Evolutionary conservation across 495 filamentous ascomycete species (phyloP).

Genomic region (Penicillium simplicissimum): DNA sequence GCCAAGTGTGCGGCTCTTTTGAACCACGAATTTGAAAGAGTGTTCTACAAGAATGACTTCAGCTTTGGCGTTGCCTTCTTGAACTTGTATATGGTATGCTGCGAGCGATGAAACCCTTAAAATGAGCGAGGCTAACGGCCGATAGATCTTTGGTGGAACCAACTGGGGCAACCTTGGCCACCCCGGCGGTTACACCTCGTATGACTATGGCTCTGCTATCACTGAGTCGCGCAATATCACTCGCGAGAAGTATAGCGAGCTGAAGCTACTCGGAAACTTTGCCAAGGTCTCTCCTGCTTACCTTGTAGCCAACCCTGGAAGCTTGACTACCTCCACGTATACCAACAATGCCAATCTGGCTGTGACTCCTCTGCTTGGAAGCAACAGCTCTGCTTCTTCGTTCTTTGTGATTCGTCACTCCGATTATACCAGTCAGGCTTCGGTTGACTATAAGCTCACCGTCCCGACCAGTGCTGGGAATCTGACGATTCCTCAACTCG

Average conservation of each 20-base stretch:
- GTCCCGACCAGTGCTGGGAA: slow-evolving; percentile 62
- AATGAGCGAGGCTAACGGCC: slow-evolving; percentile 14
- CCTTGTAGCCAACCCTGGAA: slow-evolving; percentile 52
- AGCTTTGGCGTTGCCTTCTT: slow-evolving; percentile 61
- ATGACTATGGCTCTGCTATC: slow-evolving; percentile 71
- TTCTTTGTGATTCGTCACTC: slow-evolving; percentile 69
- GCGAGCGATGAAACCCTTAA: not conserved
- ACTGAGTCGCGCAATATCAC: slow-evolving; percentile 64
- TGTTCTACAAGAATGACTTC: slow-evolving; percentile 80
- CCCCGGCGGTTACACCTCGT: slow-evolving; percentile 71
- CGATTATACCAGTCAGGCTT: slow-evolving; percentile 55
- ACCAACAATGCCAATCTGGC: slow-evolving; percentile 52
- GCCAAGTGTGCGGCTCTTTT: slow-evolving; percentile 62
- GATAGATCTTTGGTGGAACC: slow-evolving; percentile 67
- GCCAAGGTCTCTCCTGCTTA: slow-evolving; percentile 67
- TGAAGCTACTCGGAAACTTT: slow-evolving; percentile 75
- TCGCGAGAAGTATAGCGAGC: slow-evolving; percentile 77
- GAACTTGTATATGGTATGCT: slow-evolving; percentile 67
- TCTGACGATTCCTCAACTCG: slow-evolving; percentile 64
- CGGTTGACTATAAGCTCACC: slow-evolving; percentile 61
- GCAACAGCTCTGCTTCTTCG: slow-evolving; percentile 44
- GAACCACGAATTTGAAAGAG: slow-evolving; percentile 70
- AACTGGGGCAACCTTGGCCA: slow-evolving; percentile 85
- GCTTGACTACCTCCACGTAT: slow-evolving; percentile 49
- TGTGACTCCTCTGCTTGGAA: slow-evolving; percentile 60